These are phyloP conservation scores for Rhodofomes roseus DNA, from an alignment of 1,284 basidiomycete genomes.

Conservation along the genomic window DNA sequence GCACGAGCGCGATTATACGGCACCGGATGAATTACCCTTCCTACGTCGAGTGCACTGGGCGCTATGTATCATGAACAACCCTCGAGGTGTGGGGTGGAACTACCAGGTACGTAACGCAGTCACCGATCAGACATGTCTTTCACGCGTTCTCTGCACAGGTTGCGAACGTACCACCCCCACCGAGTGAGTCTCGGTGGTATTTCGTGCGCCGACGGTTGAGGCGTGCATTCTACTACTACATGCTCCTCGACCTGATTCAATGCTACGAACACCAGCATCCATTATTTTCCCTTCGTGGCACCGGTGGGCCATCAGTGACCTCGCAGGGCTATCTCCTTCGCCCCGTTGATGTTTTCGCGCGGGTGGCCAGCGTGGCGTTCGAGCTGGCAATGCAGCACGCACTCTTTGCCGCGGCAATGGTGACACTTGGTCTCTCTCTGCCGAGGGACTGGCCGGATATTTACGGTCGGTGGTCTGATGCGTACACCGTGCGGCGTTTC, in stretches of 20 bases:
- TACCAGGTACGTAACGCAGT: neutral
- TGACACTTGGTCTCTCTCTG: constrained; percentile 20
- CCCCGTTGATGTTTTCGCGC: constrained; percentile 8
- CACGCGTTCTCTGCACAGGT: neutral
- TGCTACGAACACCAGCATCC: constrained; percentile 6
- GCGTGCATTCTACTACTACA: constrained; percentile 1
- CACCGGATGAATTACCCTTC: neutral
- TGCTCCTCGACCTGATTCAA: constrained; percentile 11
- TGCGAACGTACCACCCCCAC: constrained; percentile 1
- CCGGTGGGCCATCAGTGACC: neutral
- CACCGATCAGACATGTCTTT: no score
- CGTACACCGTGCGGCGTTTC: constrained; percentile 32
- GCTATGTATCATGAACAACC: constrained; percentile 2
- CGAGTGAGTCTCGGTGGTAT: neutral
- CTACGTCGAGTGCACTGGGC: neutral
- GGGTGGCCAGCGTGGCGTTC: constrained; percentile 12
- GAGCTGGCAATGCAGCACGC: constrained; percentile 22
- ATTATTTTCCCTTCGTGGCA: constrained; percentile 5
- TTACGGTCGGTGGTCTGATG: constrained; percentile 30
- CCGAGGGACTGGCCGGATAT: constrained; percentile 32
- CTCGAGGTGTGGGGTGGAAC: constrained; percentile 6
- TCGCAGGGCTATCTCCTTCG: constrained; percentile 6
- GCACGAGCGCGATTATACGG: neutral
- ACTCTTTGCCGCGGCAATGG: constrained; percentile 17
- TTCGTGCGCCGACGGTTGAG: constrained; percentile 1